Evolutionary conservation across 257 asterid genomes (phyloP).

Genomic region (Capsicum chinense): DNA sequence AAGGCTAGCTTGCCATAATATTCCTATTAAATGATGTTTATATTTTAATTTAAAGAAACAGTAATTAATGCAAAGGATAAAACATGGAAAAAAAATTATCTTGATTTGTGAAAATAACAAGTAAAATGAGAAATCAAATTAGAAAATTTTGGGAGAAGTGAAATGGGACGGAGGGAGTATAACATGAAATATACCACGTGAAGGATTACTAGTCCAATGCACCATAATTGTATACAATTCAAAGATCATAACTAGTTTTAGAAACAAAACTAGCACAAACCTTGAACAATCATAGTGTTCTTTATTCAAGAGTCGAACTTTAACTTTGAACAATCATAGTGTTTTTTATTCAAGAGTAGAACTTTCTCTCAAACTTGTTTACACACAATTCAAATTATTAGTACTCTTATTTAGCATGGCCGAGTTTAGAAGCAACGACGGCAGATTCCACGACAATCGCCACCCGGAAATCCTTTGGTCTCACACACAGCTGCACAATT

Average conservation of each 20-base stretch:
- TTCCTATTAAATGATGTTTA: too few species aligned
- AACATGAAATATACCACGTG: not conserved
- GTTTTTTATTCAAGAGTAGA: not conserved
- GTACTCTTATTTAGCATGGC: constrained; percentile 39
- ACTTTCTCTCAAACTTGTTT: not conserved
- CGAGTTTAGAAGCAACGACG: constrained; percentile 40
- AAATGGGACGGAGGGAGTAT: too few species aligned
- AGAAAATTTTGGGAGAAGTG: too few species aligned
- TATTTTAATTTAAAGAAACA: too few species aligned
- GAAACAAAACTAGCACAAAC: not conserved
- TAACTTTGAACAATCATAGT: not conserved
- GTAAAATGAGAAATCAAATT: too few species aligned
- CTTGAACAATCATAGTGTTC: not conserved
- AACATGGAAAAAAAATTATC: too few species aligned
- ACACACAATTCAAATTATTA: not conserved
- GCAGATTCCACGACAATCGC: constrained; percentile 47
- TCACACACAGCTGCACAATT: constrained; percentile 57
- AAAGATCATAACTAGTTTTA: not conserved
- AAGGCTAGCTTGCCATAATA: too few species aligned
- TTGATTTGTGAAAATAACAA: too few species aligned
- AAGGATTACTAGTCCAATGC: not conserved
- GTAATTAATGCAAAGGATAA: too few species aligned
- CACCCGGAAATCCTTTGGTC: constrained; percentile 55
- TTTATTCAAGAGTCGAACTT: too few species aligned
- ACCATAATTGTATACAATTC: not conserved